phyloP scores from a whole-genome alignment of 169 alveolate species.

The Plasmodium berghei region DNA sequence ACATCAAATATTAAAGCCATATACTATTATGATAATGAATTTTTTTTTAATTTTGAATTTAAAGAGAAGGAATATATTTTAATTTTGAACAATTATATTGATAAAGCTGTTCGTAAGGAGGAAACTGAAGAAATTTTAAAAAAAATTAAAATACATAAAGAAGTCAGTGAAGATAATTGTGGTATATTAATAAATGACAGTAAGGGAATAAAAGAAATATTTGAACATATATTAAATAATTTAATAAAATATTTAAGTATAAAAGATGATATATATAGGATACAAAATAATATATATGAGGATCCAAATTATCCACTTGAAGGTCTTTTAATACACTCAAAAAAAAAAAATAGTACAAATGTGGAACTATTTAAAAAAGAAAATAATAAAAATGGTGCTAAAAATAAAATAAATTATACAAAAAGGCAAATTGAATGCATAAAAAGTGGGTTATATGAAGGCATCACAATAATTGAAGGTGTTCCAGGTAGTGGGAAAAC shows the following conservation, averaged over 20 bases:
- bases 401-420: constrained; percentile 83
- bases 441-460: constrained; percentile 91
- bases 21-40: constrained; percentile 34
- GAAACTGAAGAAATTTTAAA: neutral
- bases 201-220: constrained; percentile 10
- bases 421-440: constrained; percentile 91
- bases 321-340: constrained; percentile 51
- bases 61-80: constrained; percentile 42
- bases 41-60: constrained; percentile 54
- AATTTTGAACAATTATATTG: constrained; percentile 53
- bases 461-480: constrained; percentile 93
- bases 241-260: constrained; percentile 27
- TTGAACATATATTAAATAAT: constrained; percentile 3
- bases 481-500: constrained; percentile 96
- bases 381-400: constrained; percentile 25
- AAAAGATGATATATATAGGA: constrained; percentile 66
- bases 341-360: constrained; percentile 67
- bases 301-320: constrained; percentile 71
- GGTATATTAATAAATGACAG: constrained; percentile 3
- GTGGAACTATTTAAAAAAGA: constrained; percentile 30
- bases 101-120: neutral
- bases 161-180: neutral
- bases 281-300: constrained; percentile 68
- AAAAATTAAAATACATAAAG: neutral
- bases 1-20: constrained; percentile 22